Evolutionary conservation across 2,329 filamentous ascomycete species (phyloP).

Genomic region (Cladorrhinum sp.): DNA sequence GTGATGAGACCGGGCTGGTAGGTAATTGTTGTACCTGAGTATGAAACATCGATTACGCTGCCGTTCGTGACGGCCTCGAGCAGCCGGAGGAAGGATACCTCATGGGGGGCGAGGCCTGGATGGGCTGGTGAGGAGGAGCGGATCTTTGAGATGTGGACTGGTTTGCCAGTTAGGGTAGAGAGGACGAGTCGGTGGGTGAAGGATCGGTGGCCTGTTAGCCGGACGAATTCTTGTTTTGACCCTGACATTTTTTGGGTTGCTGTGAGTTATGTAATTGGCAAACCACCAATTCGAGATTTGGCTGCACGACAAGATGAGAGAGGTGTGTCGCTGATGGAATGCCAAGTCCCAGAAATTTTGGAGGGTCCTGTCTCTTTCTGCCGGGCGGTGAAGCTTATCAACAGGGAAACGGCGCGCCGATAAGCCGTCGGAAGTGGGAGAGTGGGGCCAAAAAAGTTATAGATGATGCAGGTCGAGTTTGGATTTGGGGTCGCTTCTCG

Average conservation of each 20-base stretch:
- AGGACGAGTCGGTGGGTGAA: conserved; percentile 83
- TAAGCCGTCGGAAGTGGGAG: conserved; percentile 11
- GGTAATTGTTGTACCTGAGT: conserved; percentile 88
- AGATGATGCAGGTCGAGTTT: neutral
- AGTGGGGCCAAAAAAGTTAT: conserved; percentile 20
- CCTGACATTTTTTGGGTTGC: conserved; percentile 39
- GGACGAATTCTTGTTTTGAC: conserved; percentile 55
- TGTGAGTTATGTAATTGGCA: conserved; percentile 1
- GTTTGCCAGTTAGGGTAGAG: conserved; percentile 83
- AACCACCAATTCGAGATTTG: conserved; percentile 1
- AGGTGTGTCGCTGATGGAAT: neutral
- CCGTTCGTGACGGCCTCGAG: conserved; percentile 95
- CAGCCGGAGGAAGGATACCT: conserved; percentile 92
- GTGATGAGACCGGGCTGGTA: conserved; percentile 93
- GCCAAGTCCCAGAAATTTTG: conserved; percentile 27
- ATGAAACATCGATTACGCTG: conserved; percentile 89
- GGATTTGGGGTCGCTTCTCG: neutral
- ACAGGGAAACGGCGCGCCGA: conserved; percentile 17
- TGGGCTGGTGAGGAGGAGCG: conserved; percentile 80
- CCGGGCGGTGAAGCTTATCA: conserved; percentile 28
- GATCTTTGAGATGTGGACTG: conserved; percentile 91
- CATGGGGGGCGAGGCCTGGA: conserved; percentile 85
- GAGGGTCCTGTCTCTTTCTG: conserved; percentile 26
- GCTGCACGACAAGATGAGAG: neutral
- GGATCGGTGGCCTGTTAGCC: conserved; percentile 80